phyloP scores from a whole-genome alignment of 2,329 filamentous ascomycete species.

The Escovopsis sp. region DNA sequence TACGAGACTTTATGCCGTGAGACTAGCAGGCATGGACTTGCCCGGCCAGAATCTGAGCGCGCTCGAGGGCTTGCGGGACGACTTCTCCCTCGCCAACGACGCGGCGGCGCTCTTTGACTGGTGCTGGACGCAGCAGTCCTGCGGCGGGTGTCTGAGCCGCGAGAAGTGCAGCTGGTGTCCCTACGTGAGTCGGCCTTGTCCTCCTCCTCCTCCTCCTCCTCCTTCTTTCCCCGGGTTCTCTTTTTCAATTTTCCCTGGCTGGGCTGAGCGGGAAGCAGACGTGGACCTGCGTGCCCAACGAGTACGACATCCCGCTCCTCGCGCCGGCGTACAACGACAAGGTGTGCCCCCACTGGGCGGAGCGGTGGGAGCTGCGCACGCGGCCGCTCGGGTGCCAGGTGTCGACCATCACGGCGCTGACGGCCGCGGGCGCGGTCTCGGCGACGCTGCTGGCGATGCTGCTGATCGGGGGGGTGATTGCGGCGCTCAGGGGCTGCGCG shows the following conservation, averaged over 20 bases:
- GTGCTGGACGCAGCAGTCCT: slow-evolving; percentile 38
- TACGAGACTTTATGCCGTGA: no score
- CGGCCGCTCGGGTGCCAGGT: slow-evolving; percentile 21
- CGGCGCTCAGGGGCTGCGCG: slow-evolving; percentile 2
- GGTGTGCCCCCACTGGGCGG: slow-evolving; percentile 36
- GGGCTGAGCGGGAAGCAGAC: slow-evolving; percentile 20
- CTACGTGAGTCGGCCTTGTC: slow-evolving; percentile 23
- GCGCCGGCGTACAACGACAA: slow-evolving; percentile 35
- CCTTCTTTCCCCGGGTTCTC: neutral
- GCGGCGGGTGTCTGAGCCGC: slow-evolving; percentile 28
- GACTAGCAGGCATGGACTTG: no score
- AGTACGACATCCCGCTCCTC: slow-evolving; percentile 27
- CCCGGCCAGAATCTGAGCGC: neutral
- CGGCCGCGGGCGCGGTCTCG: slow-evolving; percentile 13
- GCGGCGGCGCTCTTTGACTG: slow-evolving; percentile 27
- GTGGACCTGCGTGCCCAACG: slow-evolving; percentile 39
- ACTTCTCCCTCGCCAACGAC: slow-evolving; percentile 16
- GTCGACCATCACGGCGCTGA: slow-evolving; percentile 21
- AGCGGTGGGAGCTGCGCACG: slow-evolving; percentile 24
- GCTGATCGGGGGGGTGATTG: slow-evolving; percentile 8
- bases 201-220: neutral
- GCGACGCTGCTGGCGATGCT: slow-evolving; percentile 15
- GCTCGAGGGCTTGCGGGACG: slow-evolving; percentile 10
- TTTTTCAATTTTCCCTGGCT: neutral
- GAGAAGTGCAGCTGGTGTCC: slow-evolving; percentile 38